A percentile compares a stretch with the other conserved stretches of the same genome.
Conservation (phyloP, 352 stramenopile species). For the Phytophthora hybrid region DNA sequence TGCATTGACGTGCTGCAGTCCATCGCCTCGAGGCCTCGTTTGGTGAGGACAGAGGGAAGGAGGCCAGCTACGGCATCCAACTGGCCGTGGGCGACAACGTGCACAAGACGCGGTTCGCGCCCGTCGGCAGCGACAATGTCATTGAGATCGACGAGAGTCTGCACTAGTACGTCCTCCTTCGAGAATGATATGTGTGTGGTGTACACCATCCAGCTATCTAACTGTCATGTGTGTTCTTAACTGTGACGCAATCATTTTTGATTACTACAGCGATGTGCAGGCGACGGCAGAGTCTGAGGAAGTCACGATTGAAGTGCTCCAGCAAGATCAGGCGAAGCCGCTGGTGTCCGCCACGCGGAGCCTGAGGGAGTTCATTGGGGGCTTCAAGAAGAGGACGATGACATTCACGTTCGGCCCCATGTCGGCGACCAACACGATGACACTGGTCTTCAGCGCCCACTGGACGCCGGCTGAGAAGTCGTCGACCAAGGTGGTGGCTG, state of each 20-base stretch:
- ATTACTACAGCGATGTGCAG: slow-evolving; percentile 48
- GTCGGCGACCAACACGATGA: slow-evolving; percentile 27
- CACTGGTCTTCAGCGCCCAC: slow-evolving; percentile 34
- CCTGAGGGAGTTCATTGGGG: slow-evolving; percentile 44
- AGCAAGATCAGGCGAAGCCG: slow-evolving; percentile 50
- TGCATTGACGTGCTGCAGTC: slow-evolving; percentile 28
- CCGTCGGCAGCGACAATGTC: slow-evolving; percentile 7
- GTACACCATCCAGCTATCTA: slow-evolving; percentile 10
- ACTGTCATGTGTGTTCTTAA: slow-evolving; percentile 17
- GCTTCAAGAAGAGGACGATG: slow-evolving; percentile 36
- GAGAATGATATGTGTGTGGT: background rate
- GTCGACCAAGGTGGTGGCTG: slow-evolving; percentile 2
- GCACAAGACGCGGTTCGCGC: slow-evolving; percentile 34
- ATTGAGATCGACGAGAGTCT: slow-evolving; percentile 47
- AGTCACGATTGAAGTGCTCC: slow-evolving; percentile 53
- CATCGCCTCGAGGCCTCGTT: slow-evolving; percentile 36
- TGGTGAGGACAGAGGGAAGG: background rate
- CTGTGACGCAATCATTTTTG: slow-evolving; percentile 20
- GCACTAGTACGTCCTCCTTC: slow-evolving; percentile 49
- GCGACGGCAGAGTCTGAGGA: slow-evolving; percentile 33
- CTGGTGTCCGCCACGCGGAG: slow-evolving; percentile 41
- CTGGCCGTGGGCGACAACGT: slow-evolving; percentile 38
- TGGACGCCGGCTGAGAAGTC: slow-evolving; percentile 26
- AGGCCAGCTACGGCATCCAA: slow-evolving; percentile 33
- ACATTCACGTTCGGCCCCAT: slow-evolving; percentile 46